These are phyloP conservation scores for Aspergillus tamarii DNA, from an alignment of 2,329 filamentous ascomycete genomes.

Conservation along the genomic window DNA sequence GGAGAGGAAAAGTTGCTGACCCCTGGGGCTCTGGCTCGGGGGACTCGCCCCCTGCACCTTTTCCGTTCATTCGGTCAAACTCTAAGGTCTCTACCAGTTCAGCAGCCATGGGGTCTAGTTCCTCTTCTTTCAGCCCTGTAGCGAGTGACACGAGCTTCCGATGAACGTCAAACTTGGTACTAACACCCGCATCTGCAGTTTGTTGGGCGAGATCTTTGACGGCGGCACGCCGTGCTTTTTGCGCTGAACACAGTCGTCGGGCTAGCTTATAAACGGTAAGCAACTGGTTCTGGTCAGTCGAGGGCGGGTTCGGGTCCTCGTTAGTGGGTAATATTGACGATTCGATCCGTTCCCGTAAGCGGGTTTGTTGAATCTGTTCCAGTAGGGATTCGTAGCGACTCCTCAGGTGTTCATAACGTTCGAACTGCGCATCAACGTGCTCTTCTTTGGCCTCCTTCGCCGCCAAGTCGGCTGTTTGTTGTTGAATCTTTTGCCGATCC, in stretches of 20 bases:
- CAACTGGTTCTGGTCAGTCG: constrained; percentile 35
- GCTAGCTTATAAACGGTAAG: constrained; percentile 34
- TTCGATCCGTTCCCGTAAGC: constrained; percentile 37
- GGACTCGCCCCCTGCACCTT: constrained; percentile 30
- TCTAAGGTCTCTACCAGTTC: constrained; percentile 51
- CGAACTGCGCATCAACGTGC: constrained; percentile 39
- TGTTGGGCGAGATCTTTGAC: constrained; percentile 48
- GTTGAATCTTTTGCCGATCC: constrained; percentile 48
- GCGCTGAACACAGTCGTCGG: constrained; percentile 35
- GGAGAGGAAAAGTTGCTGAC: constrained; percentile 29
- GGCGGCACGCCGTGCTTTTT: constrained; percentile 38
- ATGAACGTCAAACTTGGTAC: constrained; percentile 51
- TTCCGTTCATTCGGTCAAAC: constrained; percentile 46
- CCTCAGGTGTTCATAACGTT: constrained; percentile 43
- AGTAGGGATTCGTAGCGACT: constrained; percentile 46
- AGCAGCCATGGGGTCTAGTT: constrained; percentile 51
- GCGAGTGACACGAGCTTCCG: constrained; percentile 51
- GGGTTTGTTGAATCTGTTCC: constrained; percentile 46
- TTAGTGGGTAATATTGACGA: constrained; percentile 19
- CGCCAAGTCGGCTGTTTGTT: constrained; percentile 40
- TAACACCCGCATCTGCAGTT: constrained; percentile 49
- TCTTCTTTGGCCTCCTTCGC: constrained; percentile 43
- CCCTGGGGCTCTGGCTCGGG: constrained; percentile 34
- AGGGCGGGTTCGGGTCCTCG: constrained; percentile 18
- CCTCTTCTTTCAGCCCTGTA: constrained; percentile 51